These are phyloP conservation scores for Pholiota molesta DNA, from an alignment of 768 basidiomycete species.

Conservation along the genomic window DNA sequence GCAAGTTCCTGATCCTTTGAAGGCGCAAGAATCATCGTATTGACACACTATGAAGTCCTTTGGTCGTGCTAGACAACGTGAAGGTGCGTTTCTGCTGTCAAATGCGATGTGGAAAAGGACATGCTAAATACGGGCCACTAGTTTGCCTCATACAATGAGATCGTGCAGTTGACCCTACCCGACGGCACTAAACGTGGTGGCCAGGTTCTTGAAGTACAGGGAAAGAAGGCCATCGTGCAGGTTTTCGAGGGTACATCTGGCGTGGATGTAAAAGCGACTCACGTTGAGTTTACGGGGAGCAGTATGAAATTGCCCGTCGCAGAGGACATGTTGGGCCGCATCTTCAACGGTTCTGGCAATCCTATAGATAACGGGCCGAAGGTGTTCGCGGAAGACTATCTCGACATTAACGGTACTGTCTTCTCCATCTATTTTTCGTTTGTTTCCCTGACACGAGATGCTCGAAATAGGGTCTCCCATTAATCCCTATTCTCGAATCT, in stretches of 20 bases:
- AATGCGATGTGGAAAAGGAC: slow-evolving; percentile 2
- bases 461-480: slow-evolving; percentile 82
- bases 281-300: slow-evolving; percentile 96
- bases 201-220: slow-evolving; percentile 96
- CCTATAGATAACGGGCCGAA: slow-evolving; percentile 99
- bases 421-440: slow-evolving; percentile 12
- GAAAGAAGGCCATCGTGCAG: slow-evolving; percentile 99
- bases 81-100: slow-evolving; percentile 55
- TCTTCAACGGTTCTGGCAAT: slow-evolving; percentile 98
- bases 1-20: not conserved
- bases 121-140: slow-evolving; percentile 31
- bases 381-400: slow-evolving; percentile 98
- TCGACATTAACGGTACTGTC: slow-evolving; percentile 93
- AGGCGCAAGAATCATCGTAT: slow-evolving; percentile 5
- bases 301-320: slow-evolving; percentile 99
- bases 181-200: slow-evolving; percentile 96
- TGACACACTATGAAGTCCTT: slow-evolving; percentile 57
- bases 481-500: slow-evolving; percentile 97
- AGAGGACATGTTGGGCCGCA: slow-evolving; percentile 98
- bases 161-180: slow-evolving; percentile 92
- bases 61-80: slow-evolving; percentile 98
- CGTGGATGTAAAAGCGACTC: slow-evolving; percentile 95
- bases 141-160: slow-evolving; percentile 99
- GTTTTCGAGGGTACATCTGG: slow-evolving; percentile 99
- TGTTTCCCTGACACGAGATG: not conserved